Conservation (phyloP, 805 yeast genomes). For the Kluyveromyces wickerhamii region DNA sequence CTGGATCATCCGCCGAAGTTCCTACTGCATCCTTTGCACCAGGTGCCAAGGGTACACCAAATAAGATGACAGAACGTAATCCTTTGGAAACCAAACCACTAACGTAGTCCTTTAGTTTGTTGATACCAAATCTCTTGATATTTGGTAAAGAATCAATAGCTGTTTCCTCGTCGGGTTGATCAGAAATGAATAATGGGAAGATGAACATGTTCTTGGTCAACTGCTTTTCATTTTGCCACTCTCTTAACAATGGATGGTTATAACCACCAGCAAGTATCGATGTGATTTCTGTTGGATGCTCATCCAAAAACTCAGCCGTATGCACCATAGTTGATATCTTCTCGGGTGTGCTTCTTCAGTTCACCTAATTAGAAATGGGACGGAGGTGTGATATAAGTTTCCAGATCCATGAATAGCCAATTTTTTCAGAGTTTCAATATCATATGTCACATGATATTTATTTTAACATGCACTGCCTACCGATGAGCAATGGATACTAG, state of each 20-base stretch:
- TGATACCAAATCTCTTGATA: slow-evolving; percentile 80
- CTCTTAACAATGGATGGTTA: slow-evolving; percentile 79
- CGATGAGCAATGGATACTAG: too few species aligned
- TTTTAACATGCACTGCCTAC: too few species aligned
- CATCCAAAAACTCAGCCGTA: slow-evolving; percentile 60
- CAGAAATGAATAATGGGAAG: slow-evolving; percentile 83
- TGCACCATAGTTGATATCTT: slow-evolving; percentile 35
- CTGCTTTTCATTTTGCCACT: slow-evolving; percentile 86
- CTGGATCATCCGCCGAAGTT: slow-evolving; percentile 89
- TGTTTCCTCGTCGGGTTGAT: slow-evolving; percentile 70
- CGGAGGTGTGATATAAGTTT: too few species aligned
- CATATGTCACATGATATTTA: too few species aligned
- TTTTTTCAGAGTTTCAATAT: not conserved
- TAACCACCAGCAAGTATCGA: slow-evolving; percentile 90
- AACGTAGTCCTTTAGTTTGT: slow-evolving; percentile 68
- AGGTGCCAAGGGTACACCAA: slow-evolving; percentile 79
- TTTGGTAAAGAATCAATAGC: slow-evolving; percentile 75
- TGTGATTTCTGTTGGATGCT: slow-evolving; percentile 51
- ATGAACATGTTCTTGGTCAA: slow-evolving; percentile 83
- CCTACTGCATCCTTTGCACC: slow-evolving; percentile 77
- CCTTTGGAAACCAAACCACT: slow-evolving; percentile 69
- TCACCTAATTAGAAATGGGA: too few species aligned
- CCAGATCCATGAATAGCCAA: too few species aligned
- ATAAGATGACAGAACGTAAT: slow-evolving; percentile 73
- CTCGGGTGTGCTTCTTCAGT: not conserved